Conservation (phyloP, 148 eudicot genomes). For the Talinum fruticosum region DNA sequence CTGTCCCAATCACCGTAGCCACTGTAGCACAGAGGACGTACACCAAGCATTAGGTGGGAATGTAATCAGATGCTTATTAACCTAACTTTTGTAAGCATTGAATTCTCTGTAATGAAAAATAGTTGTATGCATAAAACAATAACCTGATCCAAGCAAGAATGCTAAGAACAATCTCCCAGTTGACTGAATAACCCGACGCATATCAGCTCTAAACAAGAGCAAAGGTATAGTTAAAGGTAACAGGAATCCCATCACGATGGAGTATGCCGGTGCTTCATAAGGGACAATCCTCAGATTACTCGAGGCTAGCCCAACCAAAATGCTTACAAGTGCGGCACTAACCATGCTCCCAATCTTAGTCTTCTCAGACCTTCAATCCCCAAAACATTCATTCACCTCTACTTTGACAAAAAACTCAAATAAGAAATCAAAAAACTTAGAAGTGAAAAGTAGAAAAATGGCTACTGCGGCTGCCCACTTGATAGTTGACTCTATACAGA, state of each 20-base stretch:
- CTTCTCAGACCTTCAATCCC: conserved; percentile 78
- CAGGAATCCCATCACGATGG: conserved; percentile 52
- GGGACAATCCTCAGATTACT: conserved; percentile 78
- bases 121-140: not conserved
- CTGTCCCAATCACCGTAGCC: conserved; percentile 67
- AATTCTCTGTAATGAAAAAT: not conserved
- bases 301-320: conserved; percentile 66
- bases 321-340: conserved; percentile 78
- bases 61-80: too few relatives aligned
- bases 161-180: conserved; percentile 76
- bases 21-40: conserved; percentile 32
- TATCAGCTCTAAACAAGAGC: conserved; percentile 75
- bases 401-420: conserved; percentile 11
- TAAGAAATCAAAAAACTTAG: not conserved
- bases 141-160: conserved; percentile 88
- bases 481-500: not conserved
- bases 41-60: not conserved
- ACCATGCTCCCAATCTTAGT: conserved; percentile 72
- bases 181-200: conserved; percentile 54
- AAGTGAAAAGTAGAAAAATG: not conserved
- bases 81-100: not conserved
- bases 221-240: conserved; percentile 78
- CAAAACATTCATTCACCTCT: conserved; percentile 25
- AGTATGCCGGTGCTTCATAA: conserved; percentile 60
- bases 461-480: too few relatives aligned